A percentile compares a stretch with the other conserved stretches of the same genome.
phyloP scores from a whole-genome alignment of 1,139 yeast genomes.

The Protomyces pachydermus region DNA sequence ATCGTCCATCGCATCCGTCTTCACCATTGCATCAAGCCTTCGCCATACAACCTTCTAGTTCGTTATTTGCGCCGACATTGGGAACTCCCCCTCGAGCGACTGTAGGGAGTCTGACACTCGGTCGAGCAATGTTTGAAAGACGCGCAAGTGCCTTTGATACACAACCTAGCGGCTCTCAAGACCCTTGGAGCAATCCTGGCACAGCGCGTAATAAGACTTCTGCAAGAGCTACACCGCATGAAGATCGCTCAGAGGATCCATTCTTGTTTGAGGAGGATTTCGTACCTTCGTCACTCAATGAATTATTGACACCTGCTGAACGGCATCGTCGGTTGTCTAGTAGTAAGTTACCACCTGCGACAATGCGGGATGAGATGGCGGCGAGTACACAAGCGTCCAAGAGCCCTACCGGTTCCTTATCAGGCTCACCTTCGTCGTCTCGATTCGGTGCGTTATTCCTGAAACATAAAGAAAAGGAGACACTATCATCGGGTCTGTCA shows the following conservation, averaged over 20 bases:
- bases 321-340: slow-evolving; percentile 57
- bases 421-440: slow-evolving; percentile 17
- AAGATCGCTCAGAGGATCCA: slow-evolving; percentile 43
- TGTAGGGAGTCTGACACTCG: neutral
- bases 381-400: slow-evolving; percentile 9
- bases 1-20: slow-evolving; percentile 14
- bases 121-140: slow-evolving; percentile 23
- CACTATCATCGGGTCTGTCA: neutral
- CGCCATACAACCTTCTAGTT: slow-evolving; percentile 10
- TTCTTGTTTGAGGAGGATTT: slow-evolving; percentile 59
- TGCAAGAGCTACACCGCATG: neutral
- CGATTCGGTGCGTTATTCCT: slow-evolving; percentile 26
- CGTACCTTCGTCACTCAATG: slow-evolving; percentile 70
- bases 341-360: neutral
- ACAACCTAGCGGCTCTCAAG: neutral
- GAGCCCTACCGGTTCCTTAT: slow-evolving; percentile 13
- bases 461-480: slow-evolving; percentile 20
- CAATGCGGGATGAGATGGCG: neutral
- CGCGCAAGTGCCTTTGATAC: slow-evolving; percentile 19
- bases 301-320: slow-evolving; percentile 74
- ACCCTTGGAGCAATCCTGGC: neutral
- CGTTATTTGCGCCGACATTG: slow-evolving; percentile 10
- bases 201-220: neutral
- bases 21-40: slow-evolving; percentile 4
- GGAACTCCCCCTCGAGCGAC: slow-evolving; percentile 17